Conservation (phyloP, 352 stramenopile genomes). For the Blastocystis sp. region DNA sequence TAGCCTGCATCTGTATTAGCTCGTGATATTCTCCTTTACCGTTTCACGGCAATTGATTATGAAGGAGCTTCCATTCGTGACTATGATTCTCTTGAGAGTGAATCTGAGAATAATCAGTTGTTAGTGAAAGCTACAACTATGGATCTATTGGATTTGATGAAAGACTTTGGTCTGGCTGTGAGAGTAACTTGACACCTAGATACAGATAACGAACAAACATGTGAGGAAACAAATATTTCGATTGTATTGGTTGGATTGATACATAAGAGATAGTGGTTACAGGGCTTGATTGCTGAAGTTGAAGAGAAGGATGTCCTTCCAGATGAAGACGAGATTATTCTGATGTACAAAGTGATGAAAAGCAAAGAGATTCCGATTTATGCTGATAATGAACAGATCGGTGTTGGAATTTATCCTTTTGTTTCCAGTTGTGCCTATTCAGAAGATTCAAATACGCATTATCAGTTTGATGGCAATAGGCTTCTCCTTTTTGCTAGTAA, state of each 20-base stretch:
- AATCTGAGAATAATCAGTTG: too few relatives aligned
- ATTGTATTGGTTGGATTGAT: too few relatives aligned
- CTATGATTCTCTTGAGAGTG: background rate
- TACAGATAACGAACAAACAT: too few relatives aligned
- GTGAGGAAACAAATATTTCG: too few relatives aligned
- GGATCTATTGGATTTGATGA: too few relatives aligned
- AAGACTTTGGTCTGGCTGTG: too few relatives aligned
- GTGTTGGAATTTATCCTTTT: background rate
- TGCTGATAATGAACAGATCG: background rate
- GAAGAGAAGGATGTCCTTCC: background rate
- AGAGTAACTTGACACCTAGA: too few relatives aligned
- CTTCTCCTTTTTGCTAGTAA: background rate
- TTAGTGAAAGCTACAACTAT: too few relatives aligned
- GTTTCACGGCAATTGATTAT: background rate
- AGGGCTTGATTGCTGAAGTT: background rate
- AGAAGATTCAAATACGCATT: background rate
- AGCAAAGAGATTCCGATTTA: background rate
- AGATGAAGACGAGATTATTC: background rate
- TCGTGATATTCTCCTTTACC: background rate
- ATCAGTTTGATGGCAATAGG: background rate
- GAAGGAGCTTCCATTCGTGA: background rate
- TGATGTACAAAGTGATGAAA: background rate
- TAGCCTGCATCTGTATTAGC: background rate
- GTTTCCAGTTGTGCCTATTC: background rate
- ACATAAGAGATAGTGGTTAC: background rate